phyloP scores from a whole-genome alignment of 2,329 filamentous ascomycete species.

The Diplodia sapinea region DNA sequence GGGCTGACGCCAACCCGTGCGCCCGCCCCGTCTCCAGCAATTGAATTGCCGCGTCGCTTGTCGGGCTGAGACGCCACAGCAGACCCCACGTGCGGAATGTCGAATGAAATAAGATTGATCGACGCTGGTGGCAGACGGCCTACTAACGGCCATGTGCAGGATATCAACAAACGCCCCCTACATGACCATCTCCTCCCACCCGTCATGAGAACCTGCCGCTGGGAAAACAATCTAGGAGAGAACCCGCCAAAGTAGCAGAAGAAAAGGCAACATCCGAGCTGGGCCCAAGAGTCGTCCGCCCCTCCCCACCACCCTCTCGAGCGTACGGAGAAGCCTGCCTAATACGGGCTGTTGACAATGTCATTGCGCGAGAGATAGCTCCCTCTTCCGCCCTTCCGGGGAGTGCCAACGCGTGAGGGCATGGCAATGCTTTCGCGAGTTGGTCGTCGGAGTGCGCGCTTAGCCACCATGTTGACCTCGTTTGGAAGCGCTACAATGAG shows the following conservation, averaged over 20 bases:
- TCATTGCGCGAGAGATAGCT: conserved; percentile 81
- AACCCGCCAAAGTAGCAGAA: background rate
- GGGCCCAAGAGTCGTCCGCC: background rate
- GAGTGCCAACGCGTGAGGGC: conserved; percentile 53
- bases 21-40: background rate
- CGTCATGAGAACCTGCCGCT: background rate
- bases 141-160: conserved; percentile 8
- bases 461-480: conserved; percentile 96
- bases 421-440: conserved; percentile 91
- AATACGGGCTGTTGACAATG: conserved; percentile 77
- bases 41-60: background rate
- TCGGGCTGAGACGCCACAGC: no score
- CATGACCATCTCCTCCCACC: background rate
- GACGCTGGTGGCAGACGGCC: conserved; percentile 7
- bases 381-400: conserved; percentile 50
- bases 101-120: conserved; percentile 6
- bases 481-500: conserved; percentile 96
- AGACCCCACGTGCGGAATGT: background rate
- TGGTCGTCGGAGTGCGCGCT: conserved; percentile 81
- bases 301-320: no score
- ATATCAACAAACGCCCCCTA: conserved; percentile 24
- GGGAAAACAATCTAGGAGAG: conserved; percentile 2
- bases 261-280: background rate
- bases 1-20: conserved; percentile 15
- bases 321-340: background rate